phyloP scores from a whole-genome alignment of 352 stramenopile species.

The Detonula confervacea region DNA sequence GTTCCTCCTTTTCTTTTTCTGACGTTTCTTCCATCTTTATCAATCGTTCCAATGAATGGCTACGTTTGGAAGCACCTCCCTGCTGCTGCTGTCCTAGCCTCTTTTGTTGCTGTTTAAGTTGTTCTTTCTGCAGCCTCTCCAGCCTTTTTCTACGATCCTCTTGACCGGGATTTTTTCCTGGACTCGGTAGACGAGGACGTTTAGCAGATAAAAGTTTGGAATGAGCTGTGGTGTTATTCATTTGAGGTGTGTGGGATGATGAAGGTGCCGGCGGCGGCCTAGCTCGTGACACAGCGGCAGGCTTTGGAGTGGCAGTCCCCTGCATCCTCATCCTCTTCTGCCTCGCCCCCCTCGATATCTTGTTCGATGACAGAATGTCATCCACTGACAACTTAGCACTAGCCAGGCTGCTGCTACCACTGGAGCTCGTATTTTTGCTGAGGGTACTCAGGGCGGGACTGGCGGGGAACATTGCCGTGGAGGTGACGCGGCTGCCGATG shows the following conservation, averaged over 20 bases:
- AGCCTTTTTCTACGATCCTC: conserved; percentile 22
- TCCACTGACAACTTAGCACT: conserved; percentile 31
- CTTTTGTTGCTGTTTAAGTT: conserved; percentile 12
- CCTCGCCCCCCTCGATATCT: conserved; percentile 18
- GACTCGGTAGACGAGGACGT: background rate
- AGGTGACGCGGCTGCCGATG: background rate
- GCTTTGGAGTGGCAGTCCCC: too few species aligned
- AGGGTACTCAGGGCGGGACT: conserved; percentile 27
- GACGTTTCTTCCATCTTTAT: too few species aligned
- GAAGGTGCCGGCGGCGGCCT: too few species aligned
- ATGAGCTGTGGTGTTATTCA: too few species aligned
- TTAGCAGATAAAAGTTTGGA: background rate
- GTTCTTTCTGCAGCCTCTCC: conserved; percentile 22
- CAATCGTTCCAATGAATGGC: background rate
- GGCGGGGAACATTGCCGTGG: conserved; percentile 6
- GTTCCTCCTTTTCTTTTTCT: too few species aligned
- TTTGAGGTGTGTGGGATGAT: too few species aligned
- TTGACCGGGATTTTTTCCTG: conserved; percentile 5
- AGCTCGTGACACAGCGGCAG: too few species aligned
- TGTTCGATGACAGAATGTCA: conserved; percentile 41
- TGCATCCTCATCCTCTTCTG: too few species aligned
- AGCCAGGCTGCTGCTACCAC: background rate
- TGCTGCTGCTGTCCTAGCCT: background rate
- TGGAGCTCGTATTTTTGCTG: too few species aligned
- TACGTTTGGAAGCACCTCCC: background rate